These are phyloP conservation scores for Leccinum subgranulosum DNA, from an alignment of 768 basidiomycete species.

Conservation along the genomic window DNA sequence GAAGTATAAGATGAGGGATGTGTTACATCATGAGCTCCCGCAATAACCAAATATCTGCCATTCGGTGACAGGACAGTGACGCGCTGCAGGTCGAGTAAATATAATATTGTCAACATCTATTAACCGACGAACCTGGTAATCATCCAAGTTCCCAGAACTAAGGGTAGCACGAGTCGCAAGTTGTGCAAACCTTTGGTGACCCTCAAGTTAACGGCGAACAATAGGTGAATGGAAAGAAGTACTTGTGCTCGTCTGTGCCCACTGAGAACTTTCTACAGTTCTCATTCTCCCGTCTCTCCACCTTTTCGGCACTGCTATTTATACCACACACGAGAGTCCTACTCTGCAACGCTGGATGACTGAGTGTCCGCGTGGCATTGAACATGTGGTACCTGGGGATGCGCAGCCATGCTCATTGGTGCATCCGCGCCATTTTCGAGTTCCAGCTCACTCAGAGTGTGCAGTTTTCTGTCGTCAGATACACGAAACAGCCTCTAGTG, in stretches of 20 bases:
- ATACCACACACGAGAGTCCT: conserved; percentile 77
- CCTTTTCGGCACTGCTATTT: conserved; percentile 66
- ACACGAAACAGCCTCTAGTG: conserved; percentile 68
- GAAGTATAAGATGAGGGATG: conserved; percentile 15
- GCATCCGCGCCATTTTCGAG: conserved; percentile 84
- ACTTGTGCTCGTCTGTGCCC: conserved; percentile 52
- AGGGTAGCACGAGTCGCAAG: conserved; percentile 60
- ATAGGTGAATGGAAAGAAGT: conserved; percentile 17
- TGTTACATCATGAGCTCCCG: conserved; percentile 68
- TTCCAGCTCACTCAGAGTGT: conserved; percentile 64
- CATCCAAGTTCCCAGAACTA: conserved; percentile 55
- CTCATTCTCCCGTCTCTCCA: conserved; percentile 69
- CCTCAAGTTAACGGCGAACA: conserved; percentile 8
- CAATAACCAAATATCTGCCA: conserved; percentile 61
- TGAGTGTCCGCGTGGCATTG: neutral
- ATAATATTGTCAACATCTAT: neutral
- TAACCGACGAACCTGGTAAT: conserved; percentile 74
- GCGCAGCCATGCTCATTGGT: conserved; percentile 91
- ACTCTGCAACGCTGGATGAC: conserved; percentile 29
- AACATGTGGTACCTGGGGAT: conserved; percentile 46
- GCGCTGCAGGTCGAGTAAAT: conserved; percentile 47
- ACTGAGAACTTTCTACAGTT: conserved; percentile 77
- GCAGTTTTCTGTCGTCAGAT: conserved; percentile 47
- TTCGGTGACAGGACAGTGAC: conserved; percentile 80
- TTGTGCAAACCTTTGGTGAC: conserved; percentile 16